Conservation (phyloP, 2,329 filamentous ascomycete genomes). For the Passalora sequoiae region DNA sequence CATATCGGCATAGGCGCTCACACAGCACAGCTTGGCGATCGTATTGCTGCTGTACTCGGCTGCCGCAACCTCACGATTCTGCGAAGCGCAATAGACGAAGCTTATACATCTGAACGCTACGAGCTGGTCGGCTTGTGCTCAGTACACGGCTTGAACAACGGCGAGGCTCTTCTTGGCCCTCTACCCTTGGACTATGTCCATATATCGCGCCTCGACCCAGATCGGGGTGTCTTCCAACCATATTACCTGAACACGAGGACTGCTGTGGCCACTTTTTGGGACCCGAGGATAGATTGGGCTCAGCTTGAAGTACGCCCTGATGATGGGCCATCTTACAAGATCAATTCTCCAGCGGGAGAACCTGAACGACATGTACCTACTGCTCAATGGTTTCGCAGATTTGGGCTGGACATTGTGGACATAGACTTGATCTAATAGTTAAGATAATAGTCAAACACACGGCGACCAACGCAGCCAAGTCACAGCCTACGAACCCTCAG, state of each 20-base stretch:
- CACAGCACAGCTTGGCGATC: conserved; percentile 1
- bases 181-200: conserved; percentile 1
- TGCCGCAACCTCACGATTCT: conserved; percentile 1
- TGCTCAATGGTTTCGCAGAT: conserved; percentile 2
- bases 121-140: conserved; percentile 11
- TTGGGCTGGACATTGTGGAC: conserved; percentile 3
- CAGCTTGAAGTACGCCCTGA: background rate
- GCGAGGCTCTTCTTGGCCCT: conserved; percentile 11
- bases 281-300: conserved; percentile 12
- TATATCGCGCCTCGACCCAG: conserved; percentile 1
- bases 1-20: conserved; percentile 7
- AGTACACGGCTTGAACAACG: conserved; percentile 10
- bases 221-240: background rate
- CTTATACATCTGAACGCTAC: background rate
- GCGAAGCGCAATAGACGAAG: background rate
- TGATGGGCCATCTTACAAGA: conserved; percentile 3
- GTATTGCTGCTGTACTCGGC: conserved; percentile 9
- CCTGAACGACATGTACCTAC: conserved; percentile 7
- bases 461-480: too few relatives aligned
- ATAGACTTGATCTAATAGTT: conserved; percentile 8
- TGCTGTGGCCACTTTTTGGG: conserved; percentile 7
- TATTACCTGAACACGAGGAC: conserved; percentile 2
- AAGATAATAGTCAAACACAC: too few relatives aligned
- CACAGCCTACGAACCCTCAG: too few relatives aligned
- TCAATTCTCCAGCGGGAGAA: conserved; percentile 6